Percentiles rank a stretch among this genome's conserved stretches.
These are phyloP conservation scores for Dissophora ornata DNA, from an alignment of 192 early-diverging fungal species.

Conservation along the genomic window DNA sequence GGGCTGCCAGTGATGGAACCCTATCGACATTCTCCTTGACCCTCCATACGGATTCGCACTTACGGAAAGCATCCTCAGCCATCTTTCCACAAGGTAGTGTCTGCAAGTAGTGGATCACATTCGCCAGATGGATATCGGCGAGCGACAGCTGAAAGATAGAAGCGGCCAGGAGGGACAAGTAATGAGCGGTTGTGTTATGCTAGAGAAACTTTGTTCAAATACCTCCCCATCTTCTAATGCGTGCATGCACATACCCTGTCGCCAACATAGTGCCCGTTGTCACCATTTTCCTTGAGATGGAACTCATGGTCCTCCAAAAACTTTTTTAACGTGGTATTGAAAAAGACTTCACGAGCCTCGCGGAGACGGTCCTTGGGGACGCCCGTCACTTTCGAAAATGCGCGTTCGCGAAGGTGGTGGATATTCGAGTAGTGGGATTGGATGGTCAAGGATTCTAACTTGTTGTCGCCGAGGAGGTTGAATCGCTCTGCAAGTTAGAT, in stretches of 20 bases:
- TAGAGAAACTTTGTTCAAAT: background rate
- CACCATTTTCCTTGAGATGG: constrained; percentile 36
- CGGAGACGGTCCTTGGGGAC: background rate
- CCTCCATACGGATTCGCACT: constrained; percentile 22
- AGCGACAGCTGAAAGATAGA: constrained; percentile 5
- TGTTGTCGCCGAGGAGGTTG: constrained; percentile 34
- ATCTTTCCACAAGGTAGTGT: constrained; percentile 24
- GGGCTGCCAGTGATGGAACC: background rate
- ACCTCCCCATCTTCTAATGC: background rate
- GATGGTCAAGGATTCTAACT: constrained; percentile 25
- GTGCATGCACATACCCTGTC: constrained; percentile 20
- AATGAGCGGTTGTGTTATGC: background rate
- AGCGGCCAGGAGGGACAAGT: background rate
- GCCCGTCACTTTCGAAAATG: background rate
- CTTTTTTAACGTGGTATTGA: constrained; percentile 1
- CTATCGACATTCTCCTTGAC: constrained; percentile 34
- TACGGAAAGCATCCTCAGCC: constrained; percentile 13
- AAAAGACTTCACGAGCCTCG: background rate
- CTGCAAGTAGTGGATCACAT: constrained; percentile 18
- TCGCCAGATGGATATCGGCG: constrained; percentile 30
- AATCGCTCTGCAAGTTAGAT: constrained; percentile 26
- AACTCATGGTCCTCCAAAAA: constrained; percentile 41
- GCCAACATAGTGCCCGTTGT: constrained; percentile 46
- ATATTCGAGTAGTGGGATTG: constrained; percentile 26
- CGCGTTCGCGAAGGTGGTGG: constrained; percentile 26